Evolutionary conservation across 2,329 filamentous ascomycete species (phyloP), one percentile per base, ranked within the genome.

Genomic region (Xylariaceae sp.): DNA sequence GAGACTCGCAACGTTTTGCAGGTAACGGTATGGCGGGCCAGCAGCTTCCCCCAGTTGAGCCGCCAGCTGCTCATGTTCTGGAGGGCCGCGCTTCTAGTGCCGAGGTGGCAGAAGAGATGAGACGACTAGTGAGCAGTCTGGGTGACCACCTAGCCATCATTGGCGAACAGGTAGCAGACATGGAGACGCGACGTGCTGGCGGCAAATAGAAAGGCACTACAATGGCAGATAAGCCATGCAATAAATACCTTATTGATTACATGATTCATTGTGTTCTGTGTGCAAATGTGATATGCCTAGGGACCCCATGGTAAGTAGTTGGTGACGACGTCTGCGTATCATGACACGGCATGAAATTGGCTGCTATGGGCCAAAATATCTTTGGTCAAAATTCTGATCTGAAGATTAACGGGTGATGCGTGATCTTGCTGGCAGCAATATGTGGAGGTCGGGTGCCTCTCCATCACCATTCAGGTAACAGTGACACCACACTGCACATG

Each of bases 21-120:
- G 14, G 31, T 11, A 40, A 17, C 31, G n/a, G 16, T 2, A 31
- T 17, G 45, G 48, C 22, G 50, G 42, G 7, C 34, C 59, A 41
- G 50, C 53, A 48, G 42, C 74, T 72, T 16, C 70, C 67, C 2
- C 67, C 71, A 19, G 77, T 74, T 4, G 68, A 69, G 2, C 75
- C 76, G 10, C 81, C 80, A 1, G 74, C 76, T 1, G 66, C 73
- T 2, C 72, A 73, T 47, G 78, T 81, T 39, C 77, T 84, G 72
- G 79, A 83, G 61, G 79, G 79, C 2, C 71, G 75, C 31, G 78
- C 79, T 0, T 75, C 76, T 0, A 64, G 71, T 4, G 74, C 76
- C 19, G 80, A 82, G 44, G 76, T 80, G 17, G 76, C 76, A 41
- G 73, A 76, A 51, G 72, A 77, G 58, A 70, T 83, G 55, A 73